Evolutionary conservation across 768 basidiomycete genomes (phyloP), one percentile per base, ranked within the genome.

Genomic region (Botryobasidium botryosum): DNA sequence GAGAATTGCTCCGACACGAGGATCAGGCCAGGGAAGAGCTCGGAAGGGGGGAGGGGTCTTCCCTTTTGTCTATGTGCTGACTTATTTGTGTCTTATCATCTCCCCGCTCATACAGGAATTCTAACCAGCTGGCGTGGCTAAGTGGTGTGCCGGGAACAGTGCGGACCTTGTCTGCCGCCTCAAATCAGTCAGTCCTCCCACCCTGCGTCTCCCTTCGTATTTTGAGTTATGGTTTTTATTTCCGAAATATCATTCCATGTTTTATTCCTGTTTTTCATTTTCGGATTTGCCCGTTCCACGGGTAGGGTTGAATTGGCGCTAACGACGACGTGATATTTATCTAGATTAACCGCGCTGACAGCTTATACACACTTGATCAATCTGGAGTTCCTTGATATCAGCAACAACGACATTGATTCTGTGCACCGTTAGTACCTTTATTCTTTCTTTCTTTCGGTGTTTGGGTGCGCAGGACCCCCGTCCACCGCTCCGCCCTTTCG

Each of bases 381-480:
- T 57, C 69, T 99, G 33, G 86, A 90, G 62, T 74, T 72, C 55
- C 70, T 99, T 56, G 88, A 99, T 63, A 76, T 99, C 50, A 88
- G 86, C 59, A 61, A 74, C 55, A 97, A 97, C 60, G 72, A 84
- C 51, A 69, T 97, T 43, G 87, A 92, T 49, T 84, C 84, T 6
- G 66, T 97, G 46, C 71, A 68, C 40, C 86, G 86, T 92, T 61
- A 63, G 85, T 77, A 31, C 8, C 5, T 17, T 35, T 4, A 27
- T 21, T 18, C 31, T 26, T 32, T 52, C 45, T 46, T 38, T 21
- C 24, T 5, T 12, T n/a, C n/a, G n/a, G n/a, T n/a, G n/a, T n/a
- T n/a, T n/a, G n/a, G n/a, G n/a, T n/a, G n/a, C n/a, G n/a, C n/a
- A n/a, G n/a, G n/a, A n/a, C n/a, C n/a, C n/a, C n/a, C n/a, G n/a